Base-by-base conservation (phyloP, 768 basidiomycete genomes). In the Lactarius pseudohatsudake region DNA sequence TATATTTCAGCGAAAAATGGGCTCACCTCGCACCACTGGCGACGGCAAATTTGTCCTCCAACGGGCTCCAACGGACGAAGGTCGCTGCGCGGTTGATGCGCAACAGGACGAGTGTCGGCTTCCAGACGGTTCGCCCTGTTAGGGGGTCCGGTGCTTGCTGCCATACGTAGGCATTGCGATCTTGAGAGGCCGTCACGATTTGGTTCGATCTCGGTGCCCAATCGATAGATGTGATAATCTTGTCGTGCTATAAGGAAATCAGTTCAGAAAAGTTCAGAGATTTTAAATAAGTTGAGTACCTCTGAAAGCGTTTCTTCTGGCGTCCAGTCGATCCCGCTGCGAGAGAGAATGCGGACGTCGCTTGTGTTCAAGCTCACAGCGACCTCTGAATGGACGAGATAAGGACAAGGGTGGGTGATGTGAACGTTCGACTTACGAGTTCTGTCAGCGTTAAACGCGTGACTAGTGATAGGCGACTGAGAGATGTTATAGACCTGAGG, bases 121-220 rank as follows among this genome's bases (percentile, higher is more conserved):
- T 95, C 97, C 97, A 99, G 62, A 85, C 73, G 60, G 82, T 75
- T 55, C 81, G 83, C 7, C 92, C 92, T 0, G 91, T 90, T 65
- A 82, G 80, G 1, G 87, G 81, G 72, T 95, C 91, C 34, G 85
- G 81, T 10, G 85, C 85, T 74, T 91, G 88, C 62, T 93, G 89
- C 97, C 97, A 99, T 38, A 99, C 97, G 74, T 99, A 99, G 43
- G 97, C 96, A 75, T 99, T 99, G 62, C 97, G 83, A 75, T 99
- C 97, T 76, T 99, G 96, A n/a, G 96, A 96, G 72, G 94, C 93
- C 15, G 97, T 98, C 30, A 99, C 96, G 78, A 99, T 96, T 55
- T 93, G 90, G 79, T 98, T 98, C 57, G 97, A 94, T 71, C 86
- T 85, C 20, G 96, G 95, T 15, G 96, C 97, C 97, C 97, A 99